A percentile compares a stretch with the other conserved stretches of the same genome.
phyloP scores from a whole-genome alignment of 2,329 filamentous ascomycete species.

The Botrytis porri region DNA sequence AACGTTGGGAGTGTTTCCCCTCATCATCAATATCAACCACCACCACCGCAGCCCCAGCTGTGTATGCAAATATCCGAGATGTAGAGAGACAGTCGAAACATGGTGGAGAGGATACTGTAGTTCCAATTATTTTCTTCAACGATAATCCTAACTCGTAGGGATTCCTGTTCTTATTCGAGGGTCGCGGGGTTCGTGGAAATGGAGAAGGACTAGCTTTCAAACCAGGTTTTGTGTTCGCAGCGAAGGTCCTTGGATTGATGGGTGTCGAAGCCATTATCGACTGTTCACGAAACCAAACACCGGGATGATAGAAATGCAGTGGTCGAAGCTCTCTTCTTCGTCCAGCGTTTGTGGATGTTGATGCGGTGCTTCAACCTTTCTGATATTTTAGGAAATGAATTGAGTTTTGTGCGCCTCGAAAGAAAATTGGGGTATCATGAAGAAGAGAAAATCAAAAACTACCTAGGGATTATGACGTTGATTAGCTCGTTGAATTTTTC shows the following conservation, averaged over 20 bases:
- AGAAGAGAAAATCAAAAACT: slow-evolving; percentile 13
- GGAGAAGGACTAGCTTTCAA: slow-evolving; percentile 74
- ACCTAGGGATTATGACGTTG: neutral
- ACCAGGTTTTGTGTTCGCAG: slow-evolving; percentile 35
- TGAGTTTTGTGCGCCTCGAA: neutral
- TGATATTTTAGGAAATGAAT: neutral
- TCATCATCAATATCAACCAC: slow-evolving; percentile 75
- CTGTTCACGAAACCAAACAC: slow-evolving; percentile 23
- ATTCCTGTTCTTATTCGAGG: slow-evolving; percentile 51
- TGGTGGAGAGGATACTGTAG: slow-evolving; percentile 78
- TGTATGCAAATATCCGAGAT: slow-evolving; percentile 75
- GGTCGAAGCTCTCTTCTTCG: slow-evolving; percentile 11
- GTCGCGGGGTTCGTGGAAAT: slow-evolving; percentile 60
- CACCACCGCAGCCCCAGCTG: slow-evolving; percentile 90
- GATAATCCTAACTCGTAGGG: slow-evolving; percentile 60
- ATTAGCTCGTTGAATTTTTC: slow-evolving; percentile 5
- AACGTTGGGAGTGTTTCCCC: slow-evolving; percentile 67
- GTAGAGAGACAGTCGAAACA: slow-evolving; percentile 79
- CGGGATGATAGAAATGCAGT: neutral
- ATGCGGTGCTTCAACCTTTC: neutral
- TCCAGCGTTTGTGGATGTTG: neutral
- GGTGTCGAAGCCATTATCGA: slow-evolving; percentile 40
- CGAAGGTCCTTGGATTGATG: slow-evolving; percentile 35
- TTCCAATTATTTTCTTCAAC: slow-evolving; percentile 83
- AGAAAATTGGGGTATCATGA: neutral